Evolutionary conservation across 2,329 filamentous ascomycete genomes (phyloP).

Genomic region (Ophiostoma perfectum): DNA sequence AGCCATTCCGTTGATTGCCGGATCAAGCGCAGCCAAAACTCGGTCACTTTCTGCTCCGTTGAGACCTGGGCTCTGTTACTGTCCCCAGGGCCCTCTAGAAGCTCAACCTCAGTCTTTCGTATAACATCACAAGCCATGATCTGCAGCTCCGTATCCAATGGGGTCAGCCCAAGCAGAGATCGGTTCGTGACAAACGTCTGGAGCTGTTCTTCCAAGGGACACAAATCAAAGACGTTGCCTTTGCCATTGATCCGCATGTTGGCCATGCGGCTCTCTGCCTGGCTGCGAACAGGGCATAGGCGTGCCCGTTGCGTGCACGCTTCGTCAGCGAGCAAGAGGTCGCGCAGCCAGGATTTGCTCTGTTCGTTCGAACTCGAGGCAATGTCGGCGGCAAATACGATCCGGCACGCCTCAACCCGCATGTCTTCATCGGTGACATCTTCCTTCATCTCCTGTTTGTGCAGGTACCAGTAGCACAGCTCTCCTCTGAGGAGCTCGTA

Average conservation of each 20-base stretch:
- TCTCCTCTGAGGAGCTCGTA: constrained; percentile 58
- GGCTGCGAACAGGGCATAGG: constrained; percentile 44
- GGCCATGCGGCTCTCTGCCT: constrained; percentile 44
- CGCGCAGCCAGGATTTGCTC: constrained; percentile 50
- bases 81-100: neutral
- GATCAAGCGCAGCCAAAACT: constrained; percentile 53
- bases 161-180: constrained; percentile 51
- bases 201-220: constrained; percentile 51
- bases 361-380: constrained; percentile 36
- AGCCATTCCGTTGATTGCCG: constrained; percentile 50
- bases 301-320: constrained; percentile 41
- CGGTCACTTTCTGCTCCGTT: constrained; percentile 44
- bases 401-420: constrained; percentile 53
- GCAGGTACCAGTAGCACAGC: constrained; percentile 47
- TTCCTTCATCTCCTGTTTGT: constrained; percentile 39
- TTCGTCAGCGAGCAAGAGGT: constrained; percentile 50
- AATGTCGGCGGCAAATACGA: constrained; percentile 52
- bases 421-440: constrained; percentile 47
- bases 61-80: neutral
- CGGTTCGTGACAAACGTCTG: constrained; percentile 49
- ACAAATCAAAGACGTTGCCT: constrained; percentile 51
- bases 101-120: constrained; percentile 47
- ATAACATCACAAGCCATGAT: constrained; percentile 54
- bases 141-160: constrained; percentile 56
- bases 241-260: constrained; percentile 54